Conservation (phyloP, 108 stramenopile species). For the Cyclotella cryptica region DNA sequence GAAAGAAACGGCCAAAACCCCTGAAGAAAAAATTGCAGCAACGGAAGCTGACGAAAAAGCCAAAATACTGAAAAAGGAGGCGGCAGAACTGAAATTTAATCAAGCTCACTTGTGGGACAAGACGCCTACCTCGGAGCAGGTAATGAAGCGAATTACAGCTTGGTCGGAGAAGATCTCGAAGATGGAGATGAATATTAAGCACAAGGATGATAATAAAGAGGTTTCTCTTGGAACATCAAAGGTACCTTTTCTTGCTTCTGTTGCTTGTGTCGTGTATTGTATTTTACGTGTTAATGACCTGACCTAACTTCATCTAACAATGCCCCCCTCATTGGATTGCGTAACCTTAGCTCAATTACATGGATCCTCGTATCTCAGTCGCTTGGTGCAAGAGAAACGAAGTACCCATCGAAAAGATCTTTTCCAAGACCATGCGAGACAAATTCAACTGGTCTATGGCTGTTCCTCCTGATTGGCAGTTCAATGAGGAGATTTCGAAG, state of each 20-base stretch:
- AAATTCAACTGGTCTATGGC: conserved; percentile 99
- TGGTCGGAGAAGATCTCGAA: conserved; percentile 94
- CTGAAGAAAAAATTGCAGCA: conserved; percentile 94
- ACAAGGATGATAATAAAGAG: conserved; percentile 99
- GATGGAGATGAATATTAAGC: conserved; percentile 93
- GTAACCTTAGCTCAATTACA: conserved; percentile 94
- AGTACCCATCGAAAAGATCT: conserved; percentile 96
- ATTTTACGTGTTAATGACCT: no score
- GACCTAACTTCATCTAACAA: conserved; percentile 11
- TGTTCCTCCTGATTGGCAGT: conserved; percentile 93
- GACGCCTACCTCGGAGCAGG: conserved; percentile 84
- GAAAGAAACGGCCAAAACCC: conserved; percentile 94
- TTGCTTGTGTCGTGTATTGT: no score
- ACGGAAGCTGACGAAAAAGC: conserved; percentile 89
- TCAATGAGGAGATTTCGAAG: conserved; percentile 83
- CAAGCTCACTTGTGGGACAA: conserved; percentile 94
- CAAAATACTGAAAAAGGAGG: conserved; percentile 70
- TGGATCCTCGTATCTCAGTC: conserved; percentile 99
- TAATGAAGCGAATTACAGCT: conserved; percentile 74
- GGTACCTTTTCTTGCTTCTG: no score
- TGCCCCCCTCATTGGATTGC: not conserved
- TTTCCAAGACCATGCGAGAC: conserved; percentile 95
- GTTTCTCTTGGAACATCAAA: conserved; percentile 95
- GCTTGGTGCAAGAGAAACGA: conserved; percentile 99
- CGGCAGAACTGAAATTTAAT: conserved; percentile 70